Conservation (phyloP, 2,329 filamentous ascomycete species). For the Dryadomyces quercivorus region DNA sequence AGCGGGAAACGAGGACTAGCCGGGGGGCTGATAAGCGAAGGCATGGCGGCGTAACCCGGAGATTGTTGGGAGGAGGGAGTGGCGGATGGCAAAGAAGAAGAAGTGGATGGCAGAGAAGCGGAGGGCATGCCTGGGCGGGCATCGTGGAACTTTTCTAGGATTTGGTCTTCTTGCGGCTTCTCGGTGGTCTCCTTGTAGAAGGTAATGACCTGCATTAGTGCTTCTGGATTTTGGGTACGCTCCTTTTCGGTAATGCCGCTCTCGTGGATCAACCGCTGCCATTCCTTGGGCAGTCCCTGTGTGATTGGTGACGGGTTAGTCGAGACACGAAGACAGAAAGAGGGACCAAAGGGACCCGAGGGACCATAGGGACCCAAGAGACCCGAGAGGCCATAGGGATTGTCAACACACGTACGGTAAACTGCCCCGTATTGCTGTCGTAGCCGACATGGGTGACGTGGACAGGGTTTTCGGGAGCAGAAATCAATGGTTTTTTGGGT, state of each 20-base stretch:
- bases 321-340: constrained; percentile 1
- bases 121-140: constrained; percentile 44
- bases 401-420: constrained; percentile 55
- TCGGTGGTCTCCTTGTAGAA: constrained; percentile 96
- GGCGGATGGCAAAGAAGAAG: constrained; percentile 28
- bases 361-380: too few relatives aligned
- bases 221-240: constrained; percentile 88
- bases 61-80: constrained; percentile 15
- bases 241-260: constrained; percentile 95
- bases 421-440: constrained; percentile 90
- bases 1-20: constrained; percentile 75
- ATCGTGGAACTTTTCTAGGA: constrained; percentile 94
- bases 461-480: constrained; percentile 93
- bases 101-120: constrained; percentile 28
- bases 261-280: constrained; percentile 90
- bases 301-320: constrained; percentile 2
- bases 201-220: constrained; percentile 87
- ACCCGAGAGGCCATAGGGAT: too few relatives aligned
- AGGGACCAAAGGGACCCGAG: neutral
- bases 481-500: constrained; percentile 84
- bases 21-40: constrained; percentile 62
- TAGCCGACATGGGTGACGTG: constrained; percentile 98
- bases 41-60: constrained; percentile 43
- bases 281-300: constrained; percentile 90
- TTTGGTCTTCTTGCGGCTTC: constrained; percentile 65